Evolutionary conservation across 2,329 filamentous ascomycete species (phyloP).

Genomic region (Raffaelea deltoideospora): DNA sequence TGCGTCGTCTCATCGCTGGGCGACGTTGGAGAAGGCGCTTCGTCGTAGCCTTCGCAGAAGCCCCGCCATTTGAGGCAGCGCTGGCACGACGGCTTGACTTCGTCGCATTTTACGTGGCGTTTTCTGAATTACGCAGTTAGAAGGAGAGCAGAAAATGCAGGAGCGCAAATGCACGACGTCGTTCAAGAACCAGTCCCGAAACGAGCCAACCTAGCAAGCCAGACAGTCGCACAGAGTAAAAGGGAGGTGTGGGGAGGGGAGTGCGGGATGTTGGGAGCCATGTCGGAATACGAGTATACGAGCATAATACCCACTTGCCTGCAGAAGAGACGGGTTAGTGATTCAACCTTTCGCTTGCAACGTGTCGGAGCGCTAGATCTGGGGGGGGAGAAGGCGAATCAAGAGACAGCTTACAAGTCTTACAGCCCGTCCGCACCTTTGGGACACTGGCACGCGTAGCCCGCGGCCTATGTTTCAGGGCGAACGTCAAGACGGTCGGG

Average conservation of each 20-base stretch:
- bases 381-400: neutral
- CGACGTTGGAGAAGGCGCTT: neutral
- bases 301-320: too few relatives aligned
- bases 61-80: constrained; percentile 16
- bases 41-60: constrained; percentile 16
- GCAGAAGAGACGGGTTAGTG: too few relatives aligned
- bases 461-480: constrained; percentile 15
- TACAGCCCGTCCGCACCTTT: constrained; percentile 13
- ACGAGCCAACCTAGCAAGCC: too few relatives aligned
- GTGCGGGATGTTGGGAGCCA: too few relatives aligned
- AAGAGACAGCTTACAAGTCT: constrained; percentile 16
- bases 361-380: too few relatives aligned
- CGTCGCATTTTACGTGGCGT: constrained; percentile 14
- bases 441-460: constrained; percentile 16
- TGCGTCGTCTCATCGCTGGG: neutral
- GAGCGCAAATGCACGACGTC: too few relatives aligned
- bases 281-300: too few relatives aligned
- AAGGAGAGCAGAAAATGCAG: neutral
- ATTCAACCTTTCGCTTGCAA: too few relatives aligned
- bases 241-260: neutral
- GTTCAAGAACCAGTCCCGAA: too few relatives aligned
- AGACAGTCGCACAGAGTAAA: neutral
- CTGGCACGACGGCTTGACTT: constrained; percentile 15
- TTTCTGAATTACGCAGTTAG: constrained; percentile 6
- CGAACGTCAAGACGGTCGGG: constrained; percentile 15